Evolutionary conservation across 345 rosid genomes (phyloP).

Genomic region (Citrus maxima): DNA sequence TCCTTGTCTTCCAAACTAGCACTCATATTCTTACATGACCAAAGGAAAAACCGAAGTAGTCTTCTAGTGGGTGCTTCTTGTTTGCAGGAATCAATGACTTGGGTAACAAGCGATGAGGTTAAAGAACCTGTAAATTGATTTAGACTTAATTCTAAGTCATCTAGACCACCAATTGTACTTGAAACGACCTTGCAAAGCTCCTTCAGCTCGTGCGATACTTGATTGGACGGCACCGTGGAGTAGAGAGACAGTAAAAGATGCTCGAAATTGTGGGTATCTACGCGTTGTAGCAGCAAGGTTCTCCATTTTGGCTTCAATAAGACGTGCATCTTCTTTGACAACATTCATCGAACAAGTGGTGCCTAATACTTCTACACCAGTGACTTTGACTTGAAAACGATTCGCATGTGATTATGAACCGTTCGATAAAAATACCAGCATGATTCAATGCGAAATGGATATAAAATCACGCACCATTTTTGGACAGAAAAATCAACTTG

Average conservation of each 20-base stretch:
- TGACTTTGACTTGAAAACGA: no score
- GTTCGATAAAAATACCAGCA: background rate
- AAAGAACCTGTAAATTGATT: conserved; percentile 33
- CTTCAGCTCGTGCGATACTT: conserved; percentile 25
- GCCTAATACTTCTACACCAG: background rate
- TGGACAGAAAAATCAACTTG: background rate
- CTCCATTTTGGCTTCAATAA: conserved; percentile 24
- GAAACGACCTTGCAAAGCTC: conserved; percentile 51
- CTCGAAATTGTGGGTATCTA: conserved; percentile 3
- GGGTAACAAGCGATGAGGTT: conserved; percentile 42
- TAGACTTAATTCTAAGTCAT: conserved; percentile 68
- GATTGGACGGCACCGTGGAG: conserved; percentile 16
- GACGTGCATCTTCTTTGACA: conserved; percentile 32
- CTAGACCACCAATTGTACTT: conserved; percentile 62
- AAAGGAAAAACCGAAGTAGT: conserved; percentile 70
- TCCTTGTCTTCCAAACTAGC: conserved; percentile 45
- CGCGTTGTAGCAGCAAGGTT: conserved; percentile 4
- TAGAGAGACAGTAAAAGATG: conserved; percentile 13
- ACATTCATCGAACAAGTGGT: conserved; percentile 49
- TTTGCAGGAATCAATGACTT: conserved; percentile 51
- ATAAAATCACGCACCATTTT: background rate
- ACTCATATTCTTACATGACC: conserved; percentile 52
- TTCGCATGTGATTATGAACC: background rate
- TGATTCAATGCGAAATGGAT: background rate
- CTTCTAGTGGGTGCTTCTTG: conserved; percentile 61